Evolutionary conservation across 2,329 filamentous ascomycete genomes (phyloP).

Genomic region (Alternaria sp.): DNA sequence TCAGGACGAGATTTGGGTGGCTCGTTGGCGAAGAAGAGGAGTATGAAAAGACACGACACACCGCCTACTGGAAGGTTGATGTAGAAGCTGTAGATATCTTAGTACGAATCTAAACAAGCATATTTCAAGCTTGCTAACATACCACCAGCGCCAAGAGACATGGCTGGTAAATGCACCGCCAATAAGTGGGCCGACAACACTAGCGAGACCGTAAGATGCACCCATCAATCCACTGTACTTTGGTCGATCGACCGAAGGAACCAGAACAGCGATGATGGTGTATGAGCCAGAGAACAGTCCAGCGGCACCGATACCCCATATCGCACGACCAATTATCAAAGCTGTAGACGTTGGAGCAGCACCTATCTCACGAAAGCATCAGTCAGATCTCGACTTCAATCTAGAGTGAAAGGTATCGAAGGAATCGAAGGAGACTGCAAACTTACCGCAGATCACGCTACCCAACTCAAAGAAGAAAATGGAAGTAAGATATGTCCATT

Average conservation of each 20-base stretch:
- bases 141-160: conserved; percentile 54
- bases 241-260: conserved; percentile 54
- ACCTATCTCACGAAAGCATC: background rate
- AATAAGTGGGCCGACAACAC: conserved; percentile 54
- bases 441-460: conserved; percentile 10
- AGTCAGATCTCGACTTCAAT: no score
- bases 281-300: conserved; percentile 35
- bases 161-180: conserved; percentile 54
- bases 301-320: conserved; percentile 12
- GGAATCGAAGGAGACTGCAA: background rate
- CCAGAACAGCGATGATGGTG: conserved; percentile 55
- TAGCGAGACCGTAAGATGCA: conserved; percentile 47
- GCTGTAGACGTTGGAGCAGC: conserved; percentile 7
- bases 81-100: conserved; percentile 36
- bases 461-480: conserved; percentile 12
- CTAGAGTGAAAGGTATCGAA: no score
- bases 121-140: background rate
- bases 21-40: conserved; percentile 44
- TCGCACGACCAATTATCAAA: conserved; percentile 7
- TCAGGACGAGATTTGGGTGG: conserved; percentile 26
- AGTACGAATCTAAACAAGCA: background rate
- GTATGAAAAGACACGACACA: conserved; percentile 43
- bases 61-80: conserved; percentile 58
- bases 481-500: conserved; percentile 21
- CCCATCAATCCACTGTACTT: conserved; percentile 51